A percentile compares a stretch with the other conserved stretches of the same genome.
These are phyloP conservation scores for Cutaneotrichosporon spelunceum DNA, from an alignment of 1,284 basidiomycete species.

Conservation along the genomic window DNA sequence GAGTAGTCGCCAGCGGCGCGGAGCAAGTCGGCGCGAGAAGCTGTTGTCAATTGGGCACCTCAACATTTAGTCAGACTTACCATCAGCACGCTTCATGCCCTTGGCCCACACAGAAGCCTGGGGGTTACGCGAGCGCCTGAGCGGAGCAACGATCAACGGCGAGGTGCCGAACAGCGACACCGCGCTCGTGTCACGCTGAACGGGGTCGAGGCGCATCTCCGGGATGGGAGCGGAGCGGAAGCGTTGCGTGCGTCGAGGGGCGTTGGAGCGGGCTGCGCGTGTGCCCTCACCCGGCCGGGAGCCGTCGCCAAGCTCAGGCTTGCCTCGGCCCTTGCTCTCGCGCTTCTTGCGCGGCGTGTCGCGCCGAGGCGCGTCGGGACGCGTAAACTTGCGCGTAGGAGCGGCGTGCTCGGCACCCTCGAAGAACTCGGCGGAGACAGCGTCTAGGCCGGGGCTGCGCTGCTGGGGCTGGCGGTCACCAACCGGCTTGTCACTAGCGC, in stretches of 20 bases:
- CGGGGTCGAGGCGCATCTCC: background rate
- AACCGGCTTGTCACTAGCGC: background rate
- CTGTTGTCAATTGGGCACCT: conserved; percentile 14
- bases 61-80: conserved; percentile 10
- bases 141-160: conserved; percentile 2
- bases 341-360: background rate
- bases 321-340: conserved; percentile 5
- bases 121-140: background rate
- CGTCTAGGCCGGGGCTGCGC: background rate
- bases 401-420: conserved; percentile 15
- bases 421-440: conserved; percentile 17
- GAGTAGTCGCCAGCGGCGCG: conserved; percentile 28
- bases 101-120: conserved; percentile 21
- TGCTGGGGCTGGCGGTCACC: background rate
- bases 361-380: background rate
- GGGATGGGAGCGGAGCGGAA: background rate
- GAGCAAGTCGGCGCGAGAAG: conserved; percentile 25
- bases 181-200: conserved; percentile 2
- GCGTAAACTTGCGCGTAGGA: background rate
- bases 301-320: background rate
- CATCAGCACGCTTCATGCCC: conserved; percentile 18
- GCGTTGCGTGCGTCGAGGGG: background rate
- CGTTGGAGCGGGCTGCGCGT: background rate
- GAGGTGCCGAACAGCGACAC: conserved; percentile 10
- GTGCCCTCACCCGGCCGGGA: conserved; percentile 1